Evolutionary conservation across 176 grass and related monocot genomes (phyloP).

Genomic region (Ensete glaucum): DNA sequence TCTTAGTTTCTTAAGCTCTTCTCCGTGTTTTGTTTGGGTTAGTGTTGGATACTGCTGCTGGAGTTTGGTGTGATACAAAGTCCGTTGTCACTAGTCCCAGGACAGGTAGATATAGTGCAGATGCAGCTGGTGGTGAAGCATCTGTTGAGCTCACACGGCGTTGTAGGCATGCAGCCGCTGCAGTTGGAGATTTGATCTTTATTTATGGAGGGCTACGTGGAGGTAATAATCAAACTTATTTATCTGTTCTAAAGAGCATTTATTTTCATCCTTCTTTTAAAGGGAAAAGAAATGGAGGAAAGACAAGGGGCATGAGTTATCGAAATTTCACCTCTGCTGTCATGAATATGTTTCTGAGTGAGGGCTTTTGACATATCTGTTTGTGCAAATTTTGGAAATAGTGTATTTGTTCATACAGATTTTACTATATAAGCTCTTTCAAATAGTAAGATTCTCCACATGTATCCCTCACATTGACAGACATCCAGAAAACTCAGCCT

Average conservation of each 20-base stretch:
- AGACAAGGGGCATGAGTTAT: too few species aligned
- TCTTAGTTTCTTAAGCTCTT: background rate
- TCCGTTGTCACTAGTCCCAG: conserved; percentile 85
- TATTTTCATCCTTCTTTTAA: too few species aligned
- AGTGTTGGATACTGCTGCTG: conserved; percentile 97
- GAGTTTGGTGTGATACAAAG: conserved; percentile 98
- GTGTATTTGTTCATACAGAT: too few species aligned
- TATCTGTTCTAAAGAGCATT: background rate
- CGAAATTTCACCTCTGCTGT: background rate
- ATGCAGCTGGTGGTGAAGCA: conserved; percentile 82
- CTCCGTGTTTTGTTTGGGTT: conserved; percentile 20
- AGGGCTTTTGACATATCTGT: too few species aligned
- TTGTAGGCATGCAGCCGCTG: conserved; percentile 94
- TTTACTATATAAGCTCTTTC: too few species aligned
- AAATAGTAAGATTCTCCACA: too few species aligned
- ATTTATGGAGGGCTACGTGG: conserved; percentile 96
- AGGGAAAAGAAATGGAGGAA: too few species aligned
- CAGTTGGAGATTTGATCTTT: conserved; percentile 95
- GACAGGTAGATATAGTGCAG: conserved; percentile 85
- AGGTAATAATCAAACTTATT: conserved; percentile 40
- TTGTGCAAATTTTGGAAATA: too few species aligned
- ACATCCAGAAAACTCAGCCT: too few species aligned
- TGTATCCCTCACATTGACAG: too few species aligned
- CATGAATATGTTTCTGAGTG: too few species aligned
- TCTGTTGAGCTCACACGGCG: conserved; percentile 72